Evolutionary conservation across 331 rosid genomes (phyloP).

Genomic region (Pyrus hybrid): DNA sequence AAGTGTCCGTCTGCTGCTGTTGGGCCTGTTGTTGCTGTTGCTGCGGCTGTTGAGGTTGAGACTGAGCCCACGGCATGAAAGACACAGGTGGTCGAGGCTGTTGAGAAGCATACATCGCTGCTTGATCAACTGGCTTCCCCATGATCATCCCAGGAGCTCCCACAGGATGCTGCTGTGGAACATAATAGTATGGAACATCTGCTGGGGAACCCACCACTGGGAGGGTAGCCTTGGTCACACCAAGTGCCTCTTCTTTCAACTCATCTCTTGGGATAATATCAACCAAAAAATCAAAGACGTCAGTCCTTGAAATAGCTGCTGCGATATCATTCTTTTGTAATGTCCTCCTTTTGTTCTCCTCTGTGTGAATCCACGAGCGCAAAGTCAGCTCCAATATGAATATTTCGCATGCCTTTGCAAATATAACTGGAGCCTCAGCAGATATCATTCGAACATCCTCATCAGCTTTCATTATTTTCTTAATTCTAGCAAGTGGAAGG

Average conservation of each 20-base stretch:
- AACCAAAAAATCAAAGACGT: constrained; percentile 70
- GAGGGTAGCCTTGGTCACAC: constrained; percentile 51
- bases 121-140: constrained; percentile 73
- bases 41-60: constrained; percentile 46
- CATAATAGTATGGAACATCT: constrained; percentile 59
- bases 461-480: constrained; percentile 79
- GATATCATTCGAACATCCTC: constrained; percentile 85
- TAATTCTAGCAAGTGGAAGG: constrained; percentile 64
- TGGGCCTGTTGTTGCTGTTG: constrained; percentile 21
- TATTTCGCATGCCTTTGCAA: constrained; percentile 81
- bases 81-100: constrained; percentile 58
- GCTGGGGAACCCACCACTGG: constrained; percentile 55
- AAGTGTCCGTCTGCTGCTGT: constrained; percentile 44
- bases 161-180: constrained; percentile 49
- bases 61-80: constrained; percentile 65
- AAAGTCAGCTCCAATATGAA: constrained; percentile 68
- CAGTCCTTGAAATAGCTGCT: constrained; percentile 69
- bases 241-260: constrained; percentile 73
- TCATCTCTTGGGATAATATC: constrained; percentile 79
- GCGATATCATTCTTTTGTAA: constrained; percentile 71
- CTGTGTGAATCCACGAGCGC: constrained; percentile 80
- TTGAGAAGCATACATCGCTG: constrained; percentile 36
- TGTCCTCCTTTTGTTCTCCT: constrained; percentile 74
- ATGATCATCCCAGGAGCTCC: constrained; percentile 64
- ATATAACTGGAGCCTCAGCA: constrained; percentile 71